Conservation (phyloP, 345 rosid genomes). For the Bretschneidera sinensis region DNA sequence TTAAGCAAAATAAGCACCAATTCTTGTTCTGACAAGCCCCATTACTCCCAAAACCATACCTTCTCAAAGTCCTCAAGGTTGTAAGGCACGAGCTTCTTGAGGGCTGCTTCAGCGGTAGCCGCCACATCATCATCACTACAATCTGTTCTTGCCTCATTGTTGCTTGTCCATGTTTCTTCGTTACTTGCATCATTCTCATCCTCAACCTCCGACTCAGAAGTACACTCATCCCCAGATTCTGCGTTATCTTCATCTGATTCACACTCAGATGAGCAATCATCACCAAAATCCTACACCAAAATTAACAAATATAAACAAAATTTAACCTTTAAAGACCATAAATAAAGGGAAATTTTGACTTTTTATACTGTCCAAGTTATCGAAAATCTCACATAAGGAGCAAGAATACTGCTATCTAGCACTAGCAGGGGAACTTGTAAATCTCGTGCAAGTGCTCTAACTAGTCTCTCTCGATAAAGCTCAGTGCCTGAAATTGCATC, state of each 20-base stretch:
- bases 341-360: not conserved
- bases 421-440: conserved; percentile 77
- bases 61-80: conserved; percentile 67
- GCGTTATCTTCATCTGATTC: conserved; percentile 63
- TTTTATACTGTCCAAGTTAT: conserved; percentile 10
- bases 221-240: conserved; percentile 58
- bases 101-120: conserved; percentile 73
- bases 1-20: not conserved
- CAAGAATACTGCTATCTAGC: conserved; percentile 87
- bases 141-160: conserved; percentile 61
- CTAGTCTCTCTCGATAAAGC: conserved; percentile 89
- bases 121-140: conserved; percentile 56
- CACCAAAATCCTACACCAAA: conserved; percentile 65
- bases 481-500: conserved; percentile 65
- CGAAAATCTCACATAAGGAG: conserved; percentile 88
- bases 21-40: not conserved
- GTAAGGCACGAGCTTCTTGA: conserved; percentile 68
- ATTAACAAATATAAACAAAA: conserved; percentile 29
- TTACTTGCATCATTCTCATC: conserved; percentile 66
- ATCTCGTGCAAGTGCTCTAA: conserved; percentile 85
- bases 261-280: conserved; percentile 56
- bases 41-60: conserved; percentile 34
- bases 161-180: conserved; percentile 68
- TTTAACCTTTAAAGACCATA: conserved; percentile 5
- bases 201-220: conserved; percentile 79